A percentile compares a stretch with the other conserved stretches of the same genome.
Conservation (phyloP, 1,139 yeast species). For the Zygosaccharomyces pseudobailii region DNA sequence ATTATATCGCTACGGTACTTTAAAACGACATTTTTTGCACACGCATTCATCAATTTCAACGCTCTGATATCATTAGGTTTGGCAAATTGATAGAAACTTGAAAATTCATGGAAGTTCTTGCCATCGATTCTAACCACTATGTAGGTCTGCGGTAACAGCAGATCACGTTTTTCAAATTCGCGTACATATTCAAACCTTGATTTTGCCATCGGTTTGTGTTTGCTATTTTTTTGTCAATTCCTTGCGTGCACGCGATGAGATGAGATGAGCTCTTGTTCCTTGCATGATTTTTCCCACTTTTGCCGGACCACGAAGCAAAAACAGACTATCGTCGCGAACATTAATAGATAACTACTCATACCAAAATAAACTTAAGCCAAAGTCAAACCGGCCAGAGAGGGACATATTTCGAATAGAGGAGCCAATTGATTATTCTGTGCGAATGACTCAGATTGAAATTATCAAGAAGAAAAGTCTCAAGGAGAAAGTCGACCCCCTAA, state of each 20-base stretch:
- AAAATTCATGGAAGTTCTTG: conserved; percentile 84
- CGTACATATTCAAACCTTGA: conserved; percentile 83
- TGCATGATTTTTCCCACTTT: neutral
- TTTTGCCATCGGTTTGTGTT: conserved; percentile 51
- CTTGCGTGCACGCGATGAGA: neutral
- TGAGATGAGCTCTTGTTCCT: neutral
- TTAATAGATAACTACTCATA: too few relatives aligned
- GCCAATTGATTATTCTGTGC: neutral
- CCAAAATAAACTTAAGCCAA: too few relatives aligned
- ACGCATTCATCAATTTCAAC: conserved; percentile 69
- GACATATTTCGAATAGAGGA: neutral
- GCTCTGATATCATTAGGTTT: conserved; percentile 89
- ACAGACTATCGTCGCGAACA: neutral
- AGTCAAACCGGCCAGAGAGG: too few relatives aligned
- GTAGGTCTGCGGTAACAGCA: conserved; percentile 72
- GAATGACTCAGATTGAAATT: conserved; percentile 24
- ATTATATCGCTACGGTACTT: conserved; percentile 63
- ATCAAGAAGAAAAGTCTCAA: conserved; percentile 24
- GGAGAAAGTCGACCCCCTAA: conserved; percentile 22
- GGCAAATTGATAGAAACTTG: conserved; percentile 62
- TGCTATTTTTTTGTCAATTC: neutral
- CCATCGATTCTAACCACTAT: conserved; percentile 89
- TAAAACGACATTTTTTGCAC: conserved; percentile 55
- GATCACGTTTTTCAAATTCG: conserved; percentile 69
- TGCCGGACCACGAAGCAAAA: neutral